Evolutionary conservation across 1,139 yeast species (phyloP).

Genomic region (Candida neerlandica): DNA sequence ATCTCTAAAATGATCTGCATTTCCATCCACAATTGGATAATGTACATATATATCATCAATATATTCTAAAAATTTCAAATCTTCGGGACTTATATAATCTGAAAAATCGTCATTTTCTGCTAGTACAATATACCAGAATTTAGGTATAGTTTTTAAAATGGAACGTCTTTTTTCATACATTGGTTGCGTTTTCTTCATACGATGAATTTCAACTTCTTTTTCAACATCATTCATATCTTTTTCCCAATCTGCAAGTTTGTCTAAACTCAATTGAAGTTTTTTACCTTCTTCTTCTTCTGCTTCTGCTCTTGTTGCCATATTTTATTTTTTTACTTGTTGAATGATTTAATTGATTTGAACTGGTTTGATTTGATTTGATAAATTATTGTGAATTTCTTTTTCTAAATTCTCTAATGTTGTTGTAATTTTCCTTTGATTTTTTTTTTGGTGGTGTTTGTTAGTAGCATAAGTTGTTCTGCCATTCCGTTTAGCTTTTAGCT

Average conservation of each 20-base stretch:
- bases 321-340: not conserved
- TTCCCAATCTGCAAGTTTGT: constrained; percentile 56
- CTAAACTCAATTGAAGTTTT: constrained; percentile 20
- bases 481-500: no score
- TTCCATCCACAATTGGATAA: constrained; percentile 42
- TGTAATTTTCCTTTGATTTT: no score
- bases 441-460: not conserved
- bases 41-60: constrained; percentile 59
- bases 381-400: no score
- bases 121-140: constrained; percentile 75
- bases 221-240: constrained; percentile 57
- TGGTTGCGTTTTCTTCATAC: constrained; percentile 52
- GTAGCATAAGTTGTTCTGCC: no score
- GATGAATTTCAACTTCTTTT: constrained; percentile 51
- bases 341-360: no score
- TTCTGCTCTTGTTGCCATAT: no score
- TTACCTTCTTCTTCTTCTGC: constrained; percentile 12
- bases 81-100: constrained; percentile 67
- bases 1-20: constrained; percentile 42
- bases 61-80: constrained; percentile 65
- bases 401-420: not conserved
- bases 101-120: constrained; percentile 79
- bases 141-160: constrained; percentile 52
- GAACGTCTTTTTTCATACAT: constrained; percentile 53
- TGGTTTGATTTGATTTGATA: not conserved